Base-by-base conservation (phyloP, 768 basidiomycete species). In the Hypsizygus marmoreus region DNA sequence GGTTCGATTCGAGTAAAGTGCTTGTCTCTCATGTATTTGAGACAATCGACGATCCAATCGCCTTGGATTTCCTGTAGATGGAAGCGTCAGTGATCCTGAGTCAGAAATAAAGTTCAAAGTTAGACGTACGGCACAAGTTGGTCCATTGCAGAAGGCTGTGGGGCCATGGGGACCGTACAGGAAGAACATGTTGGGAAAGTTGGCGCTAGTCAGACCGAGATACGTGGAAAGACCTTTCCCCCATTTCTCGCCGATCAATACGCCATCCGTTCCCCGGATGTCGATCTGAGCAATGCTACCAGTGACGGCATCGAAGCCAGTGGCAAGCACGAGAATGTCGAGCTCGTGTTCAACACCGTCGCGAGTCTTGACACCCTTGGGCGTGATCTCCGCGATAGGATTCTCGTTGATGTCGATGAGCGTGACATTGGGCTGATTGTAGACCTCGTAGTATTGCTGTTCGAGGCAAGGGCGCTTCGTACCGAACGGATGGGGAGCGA, bases 171-270 rank as follows among this genome's bases (percentile, higher is more conserved):
- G 58, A 2, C 60, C 62, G 38, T 58, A 60, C n/a, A 49, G 44
- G 42, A 54, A 60, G 45, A 61, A 63, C 58, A 63, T 57, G 34
- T 63, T 63, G 0, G 60, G 62, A 36, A 48, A 63, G 17, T 50
- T 43, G 6, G 55, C 38, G 4, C 35, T 43, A 9, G 51, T 47
- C 53, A 61, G 23, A n/a, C 62, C 62, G 9, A 63, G 47, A 34
- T 61, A 51, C 4, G 58, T 63, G 2, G 52, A 46, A 9, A 60
- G 38, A 1, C 54, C 53, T 17, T 50, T 51, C 11, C 28, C 28
- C 62, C 62, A 63, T 38, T 55, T 62, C 17, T 63, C 60, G 9
- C 45, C 17, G 22, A 62, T 46, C 9, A 38, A 17, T 0, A 33
- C 37, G 1, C 62, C 60, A 39, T 63, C 49, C 11, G 38, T 49